Conservation (phyloP, 2,329 filamentous ascomycete genomes). For the Truncatella angustata region DNA sequence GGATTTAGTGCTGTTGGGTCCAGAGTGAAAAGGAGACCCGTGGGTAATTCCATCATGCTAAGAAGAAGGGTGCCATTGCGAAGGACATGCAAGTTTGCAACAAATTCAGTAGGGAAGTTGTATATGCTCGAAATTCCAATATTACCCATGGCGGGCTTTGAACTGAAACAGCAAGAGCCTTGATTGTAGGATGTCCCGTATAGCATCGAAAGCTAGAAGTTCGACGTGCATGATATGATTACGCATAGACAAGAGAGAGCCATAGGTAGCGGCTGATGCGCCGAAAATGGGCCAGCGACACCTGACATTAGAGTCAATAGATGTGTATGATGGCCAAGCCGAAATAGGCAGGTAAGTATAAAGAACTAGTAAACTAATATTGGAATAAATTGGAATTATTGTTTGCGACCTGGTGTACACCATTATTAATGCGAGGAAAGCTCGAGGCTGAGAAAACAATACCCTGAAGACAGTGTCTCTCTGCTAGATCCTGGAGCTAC, state of each 20-base stretch:
- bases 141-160: neutral
- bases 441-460: neutral
- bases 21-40: constrained; percentile 15
- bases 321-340: neutral
- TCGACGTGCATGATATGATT: neutral
- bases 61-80: constrained; percentile 18
- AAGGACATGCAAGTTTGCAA: constrained; percentile 17
- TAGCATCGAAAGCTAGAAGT: too few relatives aligned
- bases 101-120: constrained; percentile 10
- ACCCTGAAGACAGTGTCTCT: too few relatives aligned
- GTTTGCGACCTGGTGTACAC: neutral
- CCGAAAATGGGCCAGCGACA: neutral
- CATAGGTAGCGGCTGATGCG: too few relatives aligned
- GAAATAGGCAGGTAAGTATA: neutral
- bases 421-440: neutral
- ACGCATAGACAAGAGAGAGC: neutral
- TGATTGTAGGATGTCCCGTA: too few relatives aligned
- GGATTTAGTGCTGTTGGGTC: constrained; percentile 15
- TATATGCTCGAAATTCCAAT: neutral
- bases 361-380: neutral
- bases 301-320: neutral
- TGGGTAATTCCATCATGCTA: constrained; percentile 12
- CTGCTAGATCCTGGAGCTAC: too few relatives aligned
- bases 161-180: neutral
- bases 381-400: neutral